These are phyloP conservation scores for Clavispora fructus DNA, from an alignment of 805 yeast species.

Conservation along the genomic window DNA sequence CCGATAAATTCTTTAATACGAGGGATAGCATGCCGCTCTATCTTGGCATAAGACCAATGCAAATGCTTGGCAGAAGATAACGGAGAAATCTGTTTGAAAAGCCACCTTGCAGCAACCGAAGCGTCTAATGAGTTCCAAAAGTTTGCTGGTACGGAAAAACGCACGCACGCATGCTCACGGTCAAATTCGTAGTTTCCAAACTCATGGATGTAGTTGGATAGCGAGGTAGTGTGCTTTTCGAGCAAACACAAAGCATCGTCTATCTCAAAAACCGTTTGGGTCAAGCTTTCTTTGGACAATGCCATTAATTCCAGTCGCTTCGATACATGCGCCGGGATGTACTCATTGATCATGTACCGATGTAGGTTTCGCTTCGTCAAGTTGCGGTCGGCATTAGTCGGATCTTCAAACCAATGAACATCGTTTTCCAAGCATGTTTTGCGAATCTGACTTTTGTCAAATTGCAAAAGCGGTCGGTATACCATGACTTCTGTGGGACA, in stretches of 20 bases:
- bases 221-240: not conserved
- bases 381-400: constrained; percentile 49
- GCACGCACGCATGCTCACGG: constrained; percentile 6
- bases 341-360: constrained; percentile 30
- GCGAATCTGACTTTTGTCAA: constrained; percentile 41
- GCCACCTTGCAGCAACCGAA: constrained; percentile 23
- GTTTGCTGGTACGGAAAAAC: constrained; percentile 7
- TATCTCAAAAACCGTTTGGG: constrained; percentile 6
- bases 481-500: constrained; percentile 16
- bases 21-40: constrained; percentile 30
- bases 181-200: constrained; percentile 1
- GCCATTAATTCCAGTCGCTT: constrained; percentile 2
- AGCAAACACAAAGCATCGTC: constrained; percentile 1
- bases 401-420: constrained; percentile 67
- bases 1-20: constrained; percentile 10
- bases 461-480: constrained; percentile 49
- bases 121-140: constrained; percentile 7
- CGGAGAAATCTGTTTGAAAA: constrained; percentile 22
- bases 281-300: constrained; percentile 8
- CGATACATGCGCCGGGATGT: constrained; percentile 18
- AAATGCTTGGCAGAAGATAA: constrained; percentile 29
- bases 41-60: constrained; percentile 37
- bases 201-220: not conserved
- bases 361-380: constrained; percentile 57
- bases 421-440: constrained; percentile 37